These are phyloP conservation scores for Fusarium papillatum DNA, from an alignment of 2,329 filamentous ascomycete genomes.

Conservation along the genomic window DNA sequence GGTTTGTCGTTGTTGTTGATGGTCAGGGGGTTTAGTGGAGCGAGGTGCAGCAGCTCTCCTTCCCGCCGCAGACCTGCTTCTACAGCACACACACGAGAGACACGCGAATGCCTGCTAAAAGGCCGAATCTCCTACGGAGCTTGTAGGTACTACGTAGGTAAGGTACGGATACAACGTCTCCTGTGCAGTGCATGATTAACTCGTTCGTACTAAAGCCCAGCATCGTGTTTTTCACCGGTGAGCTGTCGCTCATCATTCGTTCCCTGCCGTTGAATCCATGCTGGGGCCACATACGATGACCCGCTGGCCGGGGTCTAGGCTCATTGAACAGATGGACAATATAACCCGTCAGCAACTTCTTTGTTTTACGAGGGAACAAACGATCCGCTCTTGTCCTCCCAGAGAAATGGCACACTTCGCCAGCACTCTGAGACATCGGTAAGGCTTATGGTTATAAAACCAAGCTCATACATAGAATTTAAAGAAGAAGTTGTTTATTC, in stretches of 20 bases:
- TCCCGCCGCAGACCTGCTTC: conserved; percentile 4
- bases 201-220: conserved; percentile 6
- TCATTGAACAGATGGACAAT: conserved; percentile 17
- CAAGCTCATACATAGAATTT: too few species aligned
- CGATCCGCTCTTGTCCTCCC: too few species aligned
- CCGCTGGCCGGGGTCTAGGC: conserved; percentile 8
- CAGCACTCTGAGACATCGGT: too few species aligned
- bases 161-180: not conserved
- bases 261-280: conserved; percentile 23
- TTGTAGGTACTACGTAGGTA: not conserved
- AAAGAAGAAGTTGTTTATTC: too few species aligned
- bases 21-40: conserved; percentile 14
- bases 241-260: conserved; percentile 6
- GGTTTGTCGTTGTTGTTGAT: not conserved
- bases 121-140: not conserved
- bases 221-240: conserved; percentile 12
- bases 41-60: conserved; percentile 20
- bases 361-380: too few species aligned
- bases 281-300: conserved; percentile 16
- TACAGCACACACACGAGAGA: not conserved
- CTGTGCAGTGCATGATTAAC: conserved; percentile 6
- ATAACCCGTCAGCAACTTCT: conserved; percentile 10
- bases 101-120: not conserved
- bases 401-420: too few species aligned
- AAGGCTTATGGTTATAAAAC: too few species aligned